A percentile compares a stretch with the other conserved stretches of the same genome.
Evolutionary conservation across 2,329 filamentous ascomycete species (phyloP).

Genomic region (Berkeleyomyces basicola): DNA sequence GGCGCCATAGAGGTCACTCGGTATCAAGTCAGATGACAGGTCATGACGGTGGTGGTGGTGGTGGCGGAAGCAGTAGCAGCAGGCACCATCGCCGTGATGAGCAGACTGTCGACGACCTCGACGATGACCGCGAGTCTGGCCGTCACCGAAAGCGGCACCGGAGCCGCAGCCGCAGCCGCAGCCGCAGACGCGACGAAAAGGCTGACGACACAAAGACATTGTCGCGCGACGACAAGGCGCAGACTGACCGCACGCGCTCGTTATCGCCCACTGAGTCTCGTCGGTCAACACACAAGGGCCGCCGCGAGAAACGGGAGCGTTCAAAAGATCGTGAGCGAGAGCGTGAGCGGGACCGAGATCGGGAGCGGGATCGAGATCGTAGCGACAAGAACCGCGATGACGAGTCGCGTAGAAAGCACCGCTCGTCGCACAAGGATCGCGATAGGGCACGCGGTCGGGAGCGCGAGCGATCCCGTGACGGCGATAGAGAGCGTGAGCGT

Average conservation of each 20-base stretch:
- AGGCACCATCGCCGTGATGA: constrained; percentile 7
- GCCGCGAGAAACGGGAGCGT: constrained; percentile 38
- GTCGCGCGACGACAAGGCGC: constrained; percentile 25
- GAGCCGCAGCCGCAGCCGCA: constrained; percentile 29
- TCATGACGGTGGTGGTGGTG: constrained; percentile 5
- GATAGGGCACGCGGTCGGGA: constrained; percentile 23
- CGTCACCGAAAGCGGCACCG: constrained; percentile 18
- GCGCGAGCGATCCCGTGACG: constrained; percentile 25
- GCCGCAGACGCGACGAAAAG: constrained; percentile 30
- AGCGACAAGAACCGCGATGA: constrained; percentile 30
- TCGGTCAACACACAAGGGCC: constrained; percentile 37
- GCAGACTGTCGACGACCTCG: constrained; percentile 2
- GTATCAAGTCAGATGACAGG: constrained; percentile 18
- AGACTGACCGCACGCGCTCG: constrained; percentile 43
- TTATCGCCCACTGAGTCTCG: constrained; percentile 44
- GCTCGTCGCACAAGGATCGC: constrained; percentile 29
- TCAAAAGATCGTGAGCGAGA: constrained; percentile 26
- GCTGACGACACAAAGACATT: constrained; percentile 37
- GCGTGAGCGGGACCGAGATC: constrained; percentile 19
- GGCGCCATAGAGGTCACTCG: constrained; percentile 19
- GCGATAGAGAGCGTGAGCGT: constrained; percentile 15
- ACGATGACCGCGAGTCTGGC: neutral
- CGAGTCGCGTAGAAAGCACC: constrained; percentile 25
- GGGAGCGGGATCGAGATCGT: constrained; percentile 20
- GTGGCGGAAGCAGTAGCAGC: neutral